Conservation (phyloP, 768 basidiomycete genomes). For the Leucocoprinus leucothites region DNA sequence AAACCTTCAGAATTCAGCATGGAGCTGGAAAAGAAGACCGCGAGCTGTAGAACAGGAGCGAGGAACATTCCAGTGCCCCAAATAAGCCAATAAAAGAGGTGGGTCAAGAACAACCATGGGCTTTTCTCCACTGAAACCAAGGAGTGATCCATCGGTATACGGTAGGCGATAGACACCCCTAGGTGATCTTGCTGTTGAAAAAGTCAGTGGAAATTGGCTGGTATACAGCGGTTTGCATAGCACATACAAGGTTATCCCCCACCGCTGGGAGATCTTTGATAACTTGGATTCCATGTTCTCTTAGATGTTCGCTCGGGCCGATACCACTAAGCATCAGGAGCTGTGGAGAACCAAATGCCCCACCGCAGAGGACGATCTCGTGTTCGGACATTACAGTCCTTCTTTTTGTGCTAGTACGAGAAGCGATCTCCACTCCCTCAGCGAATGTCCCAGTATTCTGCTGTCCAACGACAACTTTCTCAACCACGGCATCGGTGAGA, state of each 20-base stretch:
- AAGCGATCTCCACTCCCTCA: constrained; percentile 56
- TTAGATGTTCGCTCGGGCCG: constrained; percentile 61
- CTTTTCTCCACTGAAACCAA: constrained; percentile 23
- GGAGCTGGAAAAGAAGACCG: constrained; percentile 26
- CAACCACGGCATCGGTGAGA: constrained; percentile 50
- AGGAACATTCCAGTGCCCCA: constrained; percentile 31
- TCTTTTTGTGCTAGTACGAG: constrained; percentile 27
- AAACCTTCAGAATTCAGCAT: constrained; percentile 20
- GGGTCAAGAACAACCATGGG: constrained; percentile 23
- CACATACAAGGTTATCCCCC: constrained; percentile 58
- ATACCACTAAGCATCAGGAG: constrained; percentile 77
- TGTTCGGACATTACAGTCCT: constrained; percentile 48
- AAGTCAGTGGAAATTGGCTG: too few species aligned
- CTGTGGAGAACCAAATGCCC: constrained; percentile 55
- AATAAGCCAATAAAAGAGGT: constrained; percentile 31
- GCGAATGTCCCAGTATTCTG: constrained; percentile 39
- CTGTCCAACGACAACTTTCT: constrained; percentile 48
- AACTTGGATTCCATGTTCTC: constrained; percentile 50
- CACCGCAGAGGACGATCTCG: constrained; percentile 52
- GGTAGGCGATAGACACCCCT: constrained; percentile 29
- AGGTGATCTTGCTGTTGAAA: constrained; percentile 36
- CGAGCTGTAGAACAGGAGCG: constrained; percentile 24
- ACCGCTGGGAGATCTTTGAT: constrained; percentile 64
- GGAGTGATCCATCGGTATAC: constrained; percentile 28
- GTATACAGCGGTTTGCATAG: too few species aligned